Percentiles rank a stretch among this genome's conserved stretches.
Conservation (phyloP, 805 yeast species). For the Starmerella tilneyi region DNA sequence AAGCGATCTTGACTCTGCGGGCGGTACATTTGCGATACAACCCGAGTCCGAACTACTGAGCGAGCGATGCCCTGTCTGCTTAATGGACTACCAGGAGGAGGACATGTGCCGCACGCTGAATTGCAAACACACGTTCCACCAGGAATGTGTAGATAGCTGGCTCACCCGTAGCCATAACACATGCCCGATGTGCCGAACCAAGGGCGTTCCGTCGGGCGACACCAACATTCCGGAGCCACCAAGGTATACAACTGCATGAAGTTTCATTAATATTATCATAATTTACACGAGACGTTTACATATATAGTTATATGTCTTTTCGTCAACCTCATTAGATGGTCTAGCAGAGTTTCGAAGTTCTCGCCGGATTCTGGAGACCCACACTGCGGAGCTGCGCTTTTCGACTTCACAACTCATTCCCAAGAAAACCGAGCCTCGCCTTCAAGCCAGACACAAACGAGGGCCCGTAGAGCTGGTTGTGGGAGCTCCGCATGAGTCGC, state of each 20-base stretch:
- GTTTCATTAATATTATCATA: not conserved
- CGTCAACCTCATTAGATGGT: too few species aligned
- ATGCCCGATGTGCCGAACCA: slow-evolving; percentile 47
- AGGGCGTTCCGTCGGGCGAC: slow-evolving; percentile 6
- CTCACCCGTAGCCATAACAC: slow-evolving; percentile 42
- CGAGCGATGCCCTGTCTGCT: slow-evolving; percentile 38
- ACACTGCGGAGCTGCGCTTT: too few species aligned
- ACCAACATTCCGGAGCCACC: not conserved
- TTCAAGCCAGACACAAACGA: too few species aligned
- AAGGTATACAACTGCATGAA: not conserved
- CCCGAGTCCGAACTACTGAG: slow-evolving; percentile 18
- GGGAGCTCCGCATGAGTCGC: too few species aligned
- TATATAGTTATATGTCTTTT: too few species aligned
- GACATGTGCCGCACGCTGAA: slow-evolving; percentile 40
- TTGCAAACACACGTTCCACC: slow-evolving; percentile 47
- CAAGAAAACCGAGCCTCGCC: too few species aligned
- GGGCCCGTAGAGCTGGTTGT: too few species aligned
- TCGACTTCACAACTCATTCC: too few species aligned
- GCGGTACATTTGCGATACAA: slow-evolving; percentile 31
- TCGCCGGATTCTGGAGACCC: too few species aligned
- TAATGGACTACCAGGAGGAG: slow-evolving; percentile 39
- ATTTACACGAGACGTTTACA: not conserved
- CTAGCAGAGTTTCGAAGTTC: too few species aligned
- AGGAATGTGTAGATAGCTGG: slow-evolving; percentile 51
- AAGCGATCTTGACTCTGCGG: slow-evolving; percentile 36